Conservation (phyloP, 2,329 filamentous ascomycete species). For the Parascedosporium putredinis region DNA sequence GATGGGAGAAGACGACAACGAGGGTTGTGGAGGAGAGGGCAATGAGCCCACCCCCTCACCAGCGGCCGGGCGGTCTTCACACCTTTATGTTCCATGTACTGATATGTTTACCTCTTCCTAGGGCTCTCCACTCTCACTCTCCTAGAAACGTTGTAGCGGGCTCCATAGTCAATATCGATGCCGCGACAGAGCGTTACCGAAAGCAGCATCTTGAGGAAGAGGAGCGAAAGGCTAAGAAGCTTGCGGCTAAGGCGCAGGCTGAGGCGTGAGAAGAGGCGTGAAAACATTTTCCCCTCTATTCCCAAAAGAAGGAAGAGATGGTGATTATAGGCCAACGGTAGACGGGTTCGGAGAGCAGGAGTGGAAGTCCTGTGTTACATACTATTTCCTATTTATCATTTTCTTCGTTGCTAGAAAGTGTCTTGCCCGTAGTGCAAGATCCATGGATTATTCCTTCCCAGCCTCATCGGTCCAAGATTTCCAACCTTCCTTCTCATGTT, state of each 20-base stretch:
- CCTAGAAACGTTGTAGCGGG: constrained; percentile 45
- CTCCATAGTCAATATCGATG: constrained; percentile 41
- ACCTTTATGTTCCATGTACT: no score
- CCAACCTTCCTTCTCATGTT: not conserved
- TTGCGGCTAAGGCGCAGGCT: constrained; percentile 24
- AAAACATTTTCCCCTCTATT: no score
- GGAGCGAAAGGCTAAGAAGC: constrained; percentile 41
- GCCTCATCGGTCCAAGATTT: not conserved
- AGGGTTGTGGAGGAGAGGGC: no score
- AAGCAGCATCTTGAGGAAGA: constrained; percentile 43
- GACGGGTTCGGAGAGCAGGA: not conserved
- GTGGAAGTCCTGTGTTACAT: constrained; percentile 3
- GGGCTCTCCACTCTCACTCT: constrained; percentile 39
- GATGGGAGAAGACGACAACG: no score
- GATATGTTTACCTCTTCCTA: constrained; percentile 21
- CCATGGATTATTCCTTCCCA: not conserved
- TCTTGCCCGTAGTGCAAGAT: not conserved
- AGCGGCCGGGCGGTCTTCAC: no score
- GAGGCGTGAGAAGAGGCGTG: not conserved
- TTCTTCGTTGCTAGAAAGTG: not conserved
- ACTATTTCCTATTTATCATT: not conserved
- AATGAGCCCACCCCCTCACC: no score
- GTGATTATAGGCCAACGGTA: not conserved
- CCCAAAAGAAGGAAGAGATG: not conserved
- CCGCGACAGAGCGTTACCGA: constrained; percentile 47